These are phyloP conservation scores for Sinapis alba DNA, from an alignment of 441 rosid genomes.

Conservation along the genomic window DNA sequence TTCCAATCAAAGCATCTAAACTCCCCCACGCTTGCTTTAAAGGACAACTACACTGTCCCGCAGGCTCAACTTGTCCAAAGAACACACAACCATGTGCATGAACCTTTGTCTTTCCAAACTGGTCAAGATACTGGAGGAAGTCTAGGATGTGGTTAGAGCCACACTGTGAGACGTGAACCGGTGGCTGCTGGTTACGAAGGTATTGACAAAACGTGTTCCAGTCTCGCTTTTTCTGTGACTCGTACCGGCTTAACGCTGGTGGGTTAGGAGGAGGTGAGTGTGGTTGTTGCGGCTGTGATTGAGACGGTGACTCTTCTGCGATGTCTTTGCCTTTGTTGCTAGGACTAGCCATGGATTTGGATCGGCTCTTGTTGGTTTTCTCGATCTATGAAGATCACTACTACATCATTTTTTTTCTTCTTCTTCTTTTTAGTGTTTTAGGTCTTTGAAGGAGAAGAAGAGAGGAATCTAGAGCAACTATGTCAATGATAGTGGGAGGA, in stretches of 20 bases:
- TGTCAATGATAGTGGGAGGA: slow-evolving; percentile 42
- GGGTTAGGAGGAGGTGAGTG: slow-evolving; percentile 40
- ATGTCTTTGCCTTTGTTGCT: slow-evolving; percentile 47
- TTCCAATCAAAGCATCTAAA: slow-evolving; percentile 83
- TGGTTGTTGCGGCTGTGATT: slow-evolving; percentile 27
- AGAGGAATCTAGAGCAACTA: slow-evolving; percentile 34
- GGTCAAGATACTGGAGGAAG: slow-evolving; percentile 74
- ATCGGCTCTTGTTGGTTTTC: slow-evolving; percentile 6
- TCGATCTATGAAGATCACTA: slow-evolving; percentile 21
- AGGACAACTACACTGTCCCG: slow-evolving; percentile 77
- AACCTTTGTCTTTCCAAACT: slow-evolving; percentile 82
- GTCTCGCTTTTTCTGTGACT: slow-evolving; percentile 78
- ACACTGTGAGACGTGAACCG: slow-evolving; percentile 69
- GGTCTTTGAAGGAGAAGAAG: slow-evolving; percentile 23
- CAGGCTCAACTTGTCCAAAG: slow-evolving; percentile 79
- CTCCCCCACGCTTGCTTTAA: slow-evolving; percentile 89
- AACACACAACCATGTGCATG: slow-evolving; percentile 72
- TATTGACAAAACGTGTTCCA: slow-evolving; percentile 87
- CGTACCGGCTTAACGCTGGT: slow-evolving; percentile 69
- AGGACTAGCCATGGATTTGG: slow-evolving; percentile 40
- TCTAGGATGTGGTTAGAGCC: slow-evolving; percentile 67
- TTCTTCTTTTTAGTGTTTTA: background rate
- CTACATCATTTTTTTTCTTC: slow-evolving; percentile 9
- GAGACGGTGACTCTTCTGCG: slow-evolving; percentile 62
- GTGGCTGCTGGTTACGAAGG: slow-evolving; percentile 76